A percentile compares a stretch with the other conserved stretches of the same genome.
phyloP scores from a whole-genome alignment of 768 basidiomycete genomes.

The Coprinopsis marcescibilis region DNA sequence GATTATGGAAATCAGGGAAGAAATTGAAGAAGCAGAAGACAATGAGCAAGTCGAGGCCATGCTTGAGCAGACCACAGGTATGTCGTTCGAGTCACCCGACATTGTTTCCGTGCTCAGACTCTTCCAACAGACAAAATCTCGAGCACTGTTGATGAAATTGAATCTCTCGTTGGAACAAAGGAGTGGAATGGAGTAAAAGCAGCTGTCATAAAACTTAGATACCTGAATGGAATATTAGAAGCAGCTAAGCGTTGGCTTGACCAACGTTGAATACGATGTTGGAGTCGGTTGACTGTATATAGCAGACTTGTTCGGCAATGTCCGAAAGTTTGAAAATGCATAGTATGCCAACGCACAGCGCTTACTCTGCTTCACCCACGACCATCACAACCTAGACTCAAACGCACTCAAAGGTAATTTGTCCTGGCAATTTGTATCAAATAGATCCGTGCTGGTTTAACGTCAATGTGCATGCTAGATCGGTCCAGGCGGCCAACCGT shows the following conservation, averaged over 20 bases:
- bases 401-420: too few species aligned
- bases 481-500: too few species aligned
- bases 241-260: slow-evolving; percentile 41
- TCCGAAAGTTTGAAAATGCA: neutral
- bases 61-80: slow-evolving; percentile 49
- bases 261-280: slow-evolving; percentile 16
- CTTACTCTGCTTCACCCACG: neutral
- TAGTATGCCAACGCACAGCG: neutral
- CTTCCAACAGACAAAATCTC: slow-evolving; percentile 49
- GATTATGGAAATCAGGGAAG: slow-evolving; percentile 76
- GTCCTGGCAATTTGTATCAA: too few species aligned
- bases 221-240: slow-evolving; percentile 58
- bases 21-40: slow-evolving; percentile 59
- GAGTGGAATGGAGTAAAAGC: slow-evolving; percentile 55
- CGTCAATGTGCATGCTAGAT: too few species aligned
- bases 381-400: too few species aligned
- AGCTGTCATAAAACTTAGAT: slow-evolving; percentile 65
- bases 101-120: slow-evolving; percentile 4
- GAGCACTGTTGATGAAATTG: slow-evolving; percentile 39
- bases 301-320: neutral
- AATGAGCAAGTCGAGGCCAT: slow-evolving; percentile 45
- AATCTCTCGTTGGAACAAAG: slow-evolving; percentile 39
- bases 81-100: slow-evolving; percentile 13
- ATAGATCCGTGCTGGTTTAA: too few species aligned
- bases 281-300: neutral